These are phyloP conservation scores for Amauroascus verrucosus DNA, from an alignment of 2,329 filamentous ascomycete species.

Conservation along the genomic window DNA sequence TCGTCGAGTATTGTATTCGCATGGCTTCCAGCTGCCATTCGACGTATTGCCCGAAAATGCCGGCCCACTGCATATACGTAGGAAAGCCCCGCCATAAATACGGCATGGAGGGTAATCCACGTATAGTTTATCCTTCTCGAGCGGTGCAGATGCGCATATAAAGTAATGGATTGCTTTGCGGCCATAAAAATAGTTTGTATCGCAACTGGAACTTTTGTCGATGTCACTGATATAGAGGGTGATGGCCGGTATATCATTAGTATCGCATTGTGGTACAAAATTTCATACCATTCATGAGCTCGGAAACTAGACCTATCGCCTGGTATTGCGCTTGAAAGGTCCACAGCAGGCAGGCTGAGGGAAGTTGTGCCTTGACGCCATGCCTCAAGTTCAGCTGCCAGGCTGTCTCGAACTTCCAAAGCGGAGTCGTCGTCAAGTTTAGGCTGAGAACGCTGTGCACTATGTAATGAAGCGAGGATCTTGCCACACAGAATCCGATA, in stretches of 20 bases:
- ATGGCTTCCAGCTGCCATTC: slow-evolving; percentile 5
- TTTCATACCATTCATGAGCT: slow-evolving; percentile 35
- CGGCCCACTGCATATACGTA: slow-evolving; percentile 38
- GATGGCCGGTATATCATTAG: slow-evolving; percentile 38
- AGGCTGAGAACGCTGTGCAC: background rate
- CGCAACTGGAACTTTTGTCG: slow-evolving; percentile 19
- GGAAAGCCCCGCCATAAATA: slow-evolving; percentile 40
- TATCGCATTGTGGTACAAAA: slow-evolving; percentile 37
- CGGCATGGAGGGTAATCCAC: slow-evolving; percentile 43
- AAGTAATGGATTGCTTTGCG: slow-evolving; percentile 32
- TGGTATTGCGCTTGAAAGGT: slow-evolving; percentile 14
- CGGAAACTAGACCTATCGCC: slow-evolving; percentile 33
- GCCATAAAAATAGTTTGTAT: slow-evolving; percentile 35
- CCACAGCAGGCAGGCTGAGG: slow-evolving; percentile 15
- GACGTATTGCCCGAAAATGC: slow-evolving; percentile 30
- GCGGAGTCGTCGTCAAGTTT: slow-evolving; percentile 7
- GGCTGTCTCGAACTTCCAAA: slow-evolving; percentile 9
- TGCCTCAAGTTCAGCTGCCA: slow-evolving; percentile 20
- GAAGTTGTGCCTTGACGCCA: slow-evolving; percentile 16
- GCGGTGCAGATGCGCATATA: slow-evolving; percentile 38
- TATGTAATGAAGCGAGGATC: slow-evolving; percentile 30
- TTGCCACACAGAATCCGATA: slow-evolving; percentile 36
- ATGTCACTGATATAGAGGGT: slow-evolving; percentile 24
- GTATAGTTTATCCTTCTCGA: slow-evolving; percentile 38
- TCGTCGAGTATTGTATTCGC: slow-evolving; percentile 20